Base-by-base conservation (phyloP, 495 filamentous ascomycete genomes). In the Wilcoxina mikolae region DNA sequence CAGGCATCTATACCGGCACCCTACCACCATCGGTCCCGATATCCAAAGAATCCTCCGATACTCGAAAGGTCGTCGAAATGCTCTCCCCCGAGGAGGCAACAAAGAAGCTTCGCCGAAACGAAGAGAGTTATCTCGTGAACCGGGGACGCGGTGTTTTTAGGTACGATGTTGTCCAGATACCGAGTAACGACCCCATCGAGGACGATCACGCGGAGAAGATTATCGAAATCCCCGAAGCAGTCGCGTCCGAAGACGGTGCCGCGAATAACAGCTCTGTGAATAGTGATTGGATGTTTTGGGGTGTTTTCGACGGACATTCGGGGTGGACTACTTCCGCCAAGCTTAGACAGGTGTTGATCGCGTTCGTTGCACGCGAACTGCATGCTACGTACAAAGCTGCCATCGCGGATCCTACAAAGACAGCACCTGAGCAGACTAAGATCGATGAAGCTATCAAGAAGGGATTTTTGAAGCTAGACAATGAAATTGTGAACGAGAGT, bases 221-320 rank as follows among this genome's bases (percentile, higher is more conserved):
- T 56, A 84, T 96, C 38, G 87, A 98, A 69, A 76, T 95, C 11
- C 81, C 84, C 2, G 68, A 76, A 24, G 72, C 68, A 50, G 71
- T 77, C 33, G 72, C 76, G 20, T 71, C 72, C 10, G 68, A 53
- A 43, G 57, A 58, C 29, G 57, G 67, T 25, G 56, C 73, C 26
- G 66, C 71, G 28, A 72, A 74, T 57, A 79, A 71, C 42, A 87
- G 77, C 55, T n/a, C n/a, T n/a, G n/a, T n/a, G n/a, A n/a, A n/a
- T n/a, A n/a, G n/a, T n/a, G 91, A 99, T 65, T 99, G 91, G 91
- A 96, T 95, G 87, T 99, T 99, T 67, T 99, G 93, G 93, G 90
- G 87, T 35, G 88, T 99, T 11, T 99, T 94, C 69, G 91, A 99
- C 66, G 91, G 91, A 0, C 27, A 28, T 52, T 89, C 86, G 25